Conservation (phyloP, 768 basidiomycete genomes). For the Kwoniella bestiolae region DNA sequence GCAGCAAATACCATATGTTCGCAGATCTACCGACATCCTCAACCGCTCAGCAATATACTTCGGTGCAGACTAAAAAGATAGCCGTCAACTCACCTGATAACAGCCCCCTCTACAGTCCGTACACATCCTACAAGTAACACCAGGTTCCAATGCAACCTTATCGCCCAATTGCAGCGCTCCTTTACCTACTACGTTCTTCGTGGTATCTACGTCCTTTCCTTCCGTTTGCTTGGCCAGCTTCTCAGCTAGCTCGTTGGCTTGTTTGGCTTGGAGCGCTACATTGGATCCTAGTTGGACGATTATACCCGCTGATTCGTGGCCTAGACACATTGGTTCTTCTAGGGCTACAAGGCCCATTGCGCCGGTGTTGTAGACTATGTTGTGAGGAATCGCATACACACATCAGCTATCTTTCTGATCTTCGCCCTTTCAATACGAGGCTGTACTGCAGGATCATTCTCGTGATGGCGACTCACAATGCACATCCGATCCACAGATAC, state of each 20-base stretch:
- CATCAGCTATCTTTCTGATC: no score
- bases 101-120: constrained; percentile 69
- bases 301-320: constrained; percentile 88
- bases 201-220: constrained; percentile 58
- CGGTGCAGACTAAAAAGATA: background rate
- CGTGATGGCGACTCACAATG: constrained; percentile 22
- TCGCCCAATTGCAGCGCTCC: constrained; percentile 74
- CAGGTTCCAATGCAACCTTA: constrained; percentile 89
- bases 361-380: constrained; percentile 73
- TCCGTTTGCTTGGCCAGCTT: constrained; percentile 7
- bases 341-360: constrained; percentile 64
- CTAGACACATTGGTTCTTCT: constrained; percentile 70
- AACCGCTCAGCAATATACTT: background rate
- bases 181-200: constrained; percentile 51
- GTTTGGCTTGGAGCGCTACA: constrained; percentile 36
- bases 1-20: constrained; percentile 85
- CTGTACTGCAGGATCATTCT: background rate
- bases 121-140: constrained; percentile 80
- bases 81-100: constrained; percentile 73
- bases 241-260: constrained; percentile 23
- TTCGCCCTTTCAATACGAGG: no score
- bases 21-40: constrained; percentile 67
- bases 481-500: constrained; percentile 84
- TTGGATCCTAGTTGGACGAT: constrained; percentile 61
- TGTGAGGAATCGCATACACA: constrained; percentile 33